Percentiles rank a stretch among this genome's conserved stretches.
Conservation (phyloP, 169 alveolate species). For the Perkinsus olseni region DNA sequence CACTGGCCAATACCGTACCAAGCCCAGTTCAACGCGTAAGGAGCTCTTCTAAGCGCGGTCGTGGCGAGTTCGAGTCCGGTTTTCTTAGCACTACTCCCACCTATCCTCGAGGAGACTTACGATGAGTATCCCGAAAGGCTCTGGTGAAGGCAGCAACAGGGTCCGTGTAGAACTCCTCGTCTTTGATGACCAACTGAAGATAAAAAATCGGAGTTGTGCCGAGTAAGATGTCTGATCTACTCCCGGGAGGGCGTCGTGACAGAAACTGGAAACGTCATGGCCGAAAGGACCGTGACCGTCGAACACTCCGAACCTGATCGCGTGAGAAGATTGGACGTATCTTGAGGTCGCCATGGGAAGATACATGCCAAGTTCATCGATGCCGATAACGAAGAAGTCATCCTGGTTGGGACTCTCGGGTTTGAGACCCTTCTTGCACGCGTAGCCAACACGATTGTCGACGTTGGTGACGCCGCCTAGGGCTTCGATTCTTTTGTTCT, state of each 20-base stretch:
- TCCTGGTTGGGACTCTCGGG: slow-evolving; percentile 80
- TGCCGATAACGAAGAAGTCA: slow-evolving; percentile 39
- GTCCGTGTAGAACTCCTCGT: not conserved
- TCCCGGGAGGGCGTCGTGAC: slow-evolving; percentile 57
- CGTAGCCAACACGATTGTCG: slow-evolving; percentile 50
- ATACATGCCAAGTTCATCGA: not conserved
- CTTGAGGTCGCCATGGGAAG: too few relatives aligned
- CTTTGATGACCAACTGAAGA: not conserved
- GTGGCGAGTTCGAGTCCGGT: too few relatives aligned
- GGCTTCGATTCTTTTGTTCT: too few relatives aligned
- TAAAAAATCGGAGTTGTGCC: not conserved
- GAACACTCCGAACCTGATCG: slow-evolving; percentile 62
- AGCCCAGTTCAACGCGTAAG: too few relatives aligned
- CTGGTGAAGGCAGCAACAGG: not conserved
- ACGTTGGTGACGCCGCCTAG: not conserved
- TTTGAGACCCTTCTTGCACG: slow-evolving; percentile 70
- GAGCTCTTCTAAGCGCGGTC: too few relatives aligned
- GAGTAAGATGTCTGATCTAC: not conserved
- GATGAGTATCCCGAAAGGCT: too few relatives aligned
- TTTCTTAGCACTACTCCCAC: too few relatives aligned
- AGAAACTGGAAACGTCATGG: slow-evolving; percentile 66
- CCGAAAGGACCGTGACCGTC: slow-evolving; percentile 84
- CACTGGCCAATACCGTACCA: too few relatives aligned
- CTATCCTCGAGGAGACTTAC: too few relatives aligned
- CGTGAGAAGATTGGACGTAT: too few relatives aligned